Evolutionary conservation across 306 rosid species (phyloP).

Genomic region (Vachellia pachyceras): DNA sequence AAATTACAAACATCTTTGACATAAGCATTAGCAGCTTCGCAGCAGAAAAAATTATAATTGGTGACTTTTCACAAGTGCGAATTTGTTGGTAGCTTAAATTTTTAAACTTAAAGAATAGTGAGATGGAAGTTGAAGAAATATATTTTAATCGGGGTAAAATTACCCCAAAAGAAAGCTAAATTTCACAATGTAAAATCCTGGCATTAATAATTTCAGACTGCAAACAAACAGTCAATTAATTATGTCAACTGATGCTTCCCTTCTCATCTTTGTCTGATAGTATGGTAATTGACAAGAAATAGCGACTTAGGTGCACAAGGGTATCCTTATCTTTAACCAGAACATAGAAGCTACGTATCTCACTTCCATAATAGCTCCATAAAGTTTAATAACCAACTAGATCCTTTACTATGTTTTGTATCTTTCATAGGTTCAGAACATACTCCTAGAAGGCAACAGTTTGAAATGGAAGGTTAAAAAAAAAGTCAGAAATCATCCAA

Average conservation of each 20-base stretch:
- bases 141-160: neutral
- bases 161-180: neutral
- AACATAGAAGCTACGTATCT: neutral
- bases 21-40: neutral
- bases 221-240: neutral
- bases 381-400: conserved; percentile 15
- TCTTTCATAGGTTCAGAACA: conserved; percentile 8
- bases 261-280: conserved; percentile 2
- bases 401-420: conserved; percentile 3
- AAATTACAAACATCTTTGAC: neutral
- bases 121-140: conserved; percentile 14
- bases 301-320: neutral
- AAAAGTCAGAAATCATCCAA: neutral
- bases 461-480: conserved; percentile 12
- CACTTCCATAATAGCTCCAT: neutral
- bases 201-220: conserved; percentile 16
- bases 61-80: neutral
- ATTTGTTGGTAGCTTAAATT: neutral
- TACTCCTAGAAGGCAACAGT: neutral
- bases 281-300: neutral
- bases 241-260: neutral
- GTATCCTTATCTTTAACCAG: neutral
- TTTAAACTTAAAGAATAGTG: neutral
- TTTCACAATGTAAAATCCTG: neutral
- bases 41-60: neutral